Evolutionary conservation across 108 stramenopile genomes (phyloP).

Genomic region (Fistulifera solaris): DNA sequence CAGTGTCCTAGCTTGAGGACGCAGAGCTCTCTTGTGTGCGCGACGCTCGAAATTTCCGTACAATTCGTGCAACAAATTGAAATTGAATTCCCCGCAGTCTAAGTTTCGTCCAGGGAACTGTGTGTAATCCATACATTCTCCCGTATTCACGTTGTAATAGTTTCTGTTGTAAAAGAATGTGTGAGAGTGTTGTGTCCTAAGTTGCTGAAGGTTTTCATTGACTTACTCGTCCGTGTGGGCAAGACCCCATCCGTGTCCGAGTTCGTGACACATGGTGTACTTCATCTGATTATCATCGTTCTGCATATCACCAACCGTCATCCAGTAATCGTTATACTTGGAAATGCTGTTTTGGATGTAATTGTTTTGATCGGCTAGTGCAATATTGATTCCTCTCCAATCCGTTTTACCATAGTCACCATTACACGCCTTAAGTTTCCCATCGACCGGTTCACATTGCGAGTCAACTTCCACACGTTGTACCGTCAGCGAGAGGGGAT

Average conservation of each 20-base stretch:
- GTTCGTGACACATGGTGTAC: conserved; percentile 29
- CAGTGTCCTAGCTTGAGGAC: too few relatives aligned
- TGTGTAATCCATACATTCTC: conserved; percentile 77
- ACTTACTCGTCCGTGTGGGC: conserved; percentile 78
- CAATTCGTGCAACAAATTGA: conserved; percentile 26
- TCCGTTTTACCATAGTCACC: conserved; percentile 40
- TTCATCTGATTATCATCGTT: conserved; percentile 27
- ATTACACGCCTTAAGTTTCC: conserved; percentile 51
- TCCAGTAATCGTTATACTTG: conserved; percentile 49
- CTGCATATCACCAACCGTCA: conserved; percentile 26
- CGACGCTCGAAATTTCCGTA: conserved; percentile 26
- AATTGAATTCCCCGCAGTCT: conserved; percentile 41
- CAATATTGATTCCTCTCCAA: conserved; percentile 14
- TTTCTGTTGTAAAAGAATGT: too few relatives aligned
- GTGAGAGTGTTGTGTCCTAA: too few relatives aligned
- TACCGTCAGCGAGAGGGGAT: too few relatives aligned
- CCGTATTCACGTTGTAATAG: conserved; percentile 37
- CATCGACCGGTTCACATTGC: conserved; percentile 21
- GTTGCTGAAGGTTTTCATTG: too few relatives aligned
- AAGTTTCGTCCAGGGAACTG: conserved; percentile 41
- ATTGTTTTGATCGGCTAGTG: neutral
- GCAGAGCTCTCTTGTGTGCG: too few relatives aligned
- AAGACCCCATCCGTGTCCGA: conserved; percentile 52
- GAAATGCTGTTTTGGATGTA: conserved; percentile 28
- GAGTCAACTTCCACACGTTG: conserved; percentile 17